Conservation (phyloP, 768 basidiomycete species). For the Tylopilus rubrobrunneus region DNA sequence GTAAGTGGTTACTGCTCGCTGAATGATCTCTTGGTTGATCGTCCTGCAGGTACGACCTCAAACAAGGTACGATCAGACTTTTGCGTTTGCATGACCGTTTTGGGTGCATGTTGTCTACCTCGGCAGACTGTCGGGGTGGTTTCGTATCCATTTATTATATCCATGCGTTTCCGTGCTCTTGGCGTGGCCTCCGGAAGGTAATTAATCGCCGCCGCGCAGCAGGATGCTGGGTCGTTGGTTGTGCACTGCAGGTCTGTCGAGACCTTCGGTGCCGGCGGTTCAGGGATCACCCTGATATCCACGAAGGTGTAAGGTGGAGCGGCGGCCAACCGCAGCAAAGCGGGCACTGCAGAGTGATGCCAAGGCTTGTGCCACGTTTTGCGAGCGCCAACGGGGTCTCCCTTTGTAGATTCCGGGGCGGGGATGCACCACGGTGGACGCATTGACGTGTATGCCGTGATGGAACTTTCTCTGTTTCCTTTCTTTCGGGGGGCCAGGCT, state of each 20-base stretch:
- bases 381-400: no score
- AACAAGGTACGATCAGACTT: slow-evolving; percentile 60
- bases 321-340: background rate
- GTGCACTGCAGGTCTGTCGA: background rate
- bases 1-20: no score
- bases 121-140: background rate
- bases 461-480: background rate
- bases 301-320: background rate
- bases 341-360: background rate
- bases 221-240: background rate
- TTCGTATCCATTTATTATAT: background rate
- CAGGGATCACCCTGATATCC: background rate
- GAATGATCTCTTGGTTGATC: slow-evolving; percentile 1
- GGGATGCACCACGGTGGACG: background rate
- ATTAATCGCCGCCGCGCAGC: slow-evolving; percentile 7
- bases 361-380: background rate
- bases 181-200: background rate
- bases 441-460: background rate
- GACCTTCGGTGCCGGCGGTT: slow-evolving; percentile 7
- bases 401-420: no score
- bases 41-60: slow-evolving; percentile 80
- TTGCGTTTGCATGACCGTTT: background rate
- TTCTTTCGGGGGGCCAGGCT: no score
- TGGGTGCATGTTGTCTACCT: background rate
- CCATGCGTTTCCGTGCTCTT: background rate